Base-by-base conservation (phyloP, 495 filamentous ascomycete species). In the Talaromyces proteolyticus region DNA sequence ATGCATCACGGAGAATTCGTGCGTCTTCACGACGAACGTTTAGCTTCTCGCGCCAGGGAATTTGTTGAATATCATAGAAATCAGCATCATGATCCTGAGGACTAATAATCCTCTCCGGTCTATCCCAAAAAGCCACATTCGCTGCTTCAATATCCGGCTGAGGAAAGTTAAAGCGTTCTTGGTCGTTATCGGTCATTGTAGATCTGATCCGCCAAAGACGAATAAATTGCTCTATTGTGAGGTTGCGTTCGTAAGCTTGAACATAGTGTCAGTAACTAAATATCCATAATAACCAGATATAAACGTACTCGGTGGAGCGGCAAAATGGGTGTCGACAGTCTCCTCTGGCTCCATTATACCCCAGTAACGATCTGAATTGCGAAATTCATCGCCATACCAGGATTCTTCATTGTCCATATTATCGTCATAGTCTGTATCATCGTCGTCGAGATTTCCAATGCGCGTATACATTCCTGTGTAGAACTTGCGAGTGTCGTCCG, bases 11-110 rank as follows among this genome's bases (percentile, higher is more conserved):
- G 37, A 81, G 68, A 24, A 70, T 66, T 46, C 83, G 74, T 18
- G 87, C 87, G 26, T 77, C 71, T 5, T 66, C 59, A 40, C 84
- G 77, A 16, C 73, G 78, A 3, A 88, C 81, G 4, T 80, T 81
- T 4, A 91, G 55, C 1, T 71, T 69, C 7, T 76, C 71, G 81
- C 56, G 57, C 71, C 90, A 95, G 42, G 86, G 73, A 36, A 95
- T 85, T 44, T 89, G 87, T 60, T 95, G 89, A 22, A 89, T 63
- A 60, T 95, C 90, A 56, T 70, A 87, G 17, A 62, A 59, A 36
- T 86, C 82, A 18, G 73, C 63, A 14, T 85, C 79, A 4, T 59
- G 50, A n/a, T 47, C 53, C 10, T 39, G 26, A 1, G 69, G 69
- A 6, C 71, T 60, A 12, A 65, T 57, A 24, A 74, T 65, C 55